Conservation (phyloP, 2,329 filamentous ascomycete species). For the Rhytidhysteron rufulum region DNA sequence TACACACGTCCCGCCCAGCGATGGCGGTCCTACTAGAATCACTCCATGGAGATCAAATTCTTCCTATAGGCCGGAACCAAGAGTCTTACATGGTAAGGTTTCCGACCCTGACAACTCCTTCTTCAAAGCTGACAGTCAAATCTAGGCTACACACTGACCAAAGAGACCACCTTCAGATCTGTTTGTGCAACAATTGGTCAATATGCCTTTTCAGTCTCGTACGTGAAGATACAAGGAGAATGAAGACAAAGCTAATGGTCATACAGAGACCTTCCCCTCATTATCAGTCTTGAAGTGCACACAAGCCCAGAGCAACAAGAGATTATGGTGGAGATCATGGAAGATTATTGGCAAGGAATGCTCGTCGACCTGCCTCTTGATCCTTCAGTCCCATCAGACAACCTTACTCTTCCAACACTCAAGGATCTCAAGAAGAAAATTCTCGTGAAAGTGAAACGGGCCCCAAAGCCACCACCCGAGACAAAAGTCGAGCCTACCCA, state of each 20-base stretch:
- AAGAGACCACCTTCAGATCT: slow-evolving; percentile 79
- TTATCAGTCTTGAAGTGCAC: slow-evolving; percentile 91
- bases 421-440: slow-evolving; percentile 75
- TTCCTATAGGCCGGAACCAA: slow-evolving; percentile 57
- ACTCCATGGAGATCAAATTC: slow-evolving; percentile 30
- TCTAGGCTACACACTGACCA: slow-evolving; percentile 69
- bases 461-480: slow-evolving; percentile 32
- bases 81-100: slow-evolving; percentile 68
- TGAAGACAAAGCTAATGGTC: neutral
- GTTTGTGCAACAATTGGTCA: slow-evolving; percentile 79
- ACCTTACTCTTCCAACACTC: slow-evolving; percentile 61
- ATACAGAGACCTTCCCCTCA: slow-evolving; percentile 67
- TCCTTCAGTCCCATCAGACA: slow-evolving; percentile 35
- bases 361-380: slow-evolving; percentile 60
- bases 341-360: slow-evolving; percentile 74
- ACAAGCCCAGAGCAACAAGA: slow-evolving; percentile 78
- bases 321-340: slow-evolving; percentile 92
- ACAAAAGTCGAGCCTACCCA: slow-evolving; percentile 14
- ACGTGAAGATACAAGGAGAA: no score
- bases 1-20: no score
- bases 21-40: slow-evolving; percentile 14
- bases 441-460: slow-evolving; percentile 50
- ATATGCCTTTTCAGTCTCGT: slow-evolving; percentile 67
- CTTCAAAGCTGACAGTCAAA: slow-evolving; percentile 3
- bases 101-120: neutral